Evolutionary conservation across 768 basidiomycete species (phyloP).

Genomic region (Naganishia vishniacii): DNA sequence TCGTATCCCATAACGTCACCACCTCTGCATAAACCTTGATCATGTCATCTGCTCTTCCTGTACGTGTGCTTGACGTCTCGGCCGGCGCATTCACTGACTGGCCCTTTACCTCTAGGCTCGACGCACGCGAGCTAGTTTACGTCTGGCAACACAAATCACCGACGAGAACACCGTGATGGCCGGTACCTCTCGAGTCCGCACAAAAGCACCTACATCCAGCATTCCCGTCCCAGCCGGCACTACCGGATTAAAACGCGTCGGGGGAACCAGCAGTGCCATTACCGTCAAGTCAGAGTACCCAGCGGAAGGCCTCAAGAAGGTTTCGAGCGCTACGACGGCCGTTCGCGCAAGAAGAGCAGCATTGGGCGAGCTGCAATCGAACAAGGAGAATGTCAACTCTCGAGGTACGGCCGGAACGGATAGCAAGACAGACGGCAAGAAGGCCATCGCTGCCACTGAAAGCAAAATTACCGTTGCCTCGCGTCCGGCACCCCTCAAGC

Average conservation of each 20-base stretch:
- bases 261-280: neutral
- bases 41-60: conserved; percentile 9
- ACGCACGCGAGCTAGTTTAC: conserved; percentile 16
- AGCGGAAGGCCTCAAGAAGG: neutral
- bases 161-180: conserved; percentile 26
- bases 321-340: conserved; percentile 11
- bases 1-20: neutral
- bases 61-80: neutral
- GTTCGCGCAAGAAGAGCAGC: conserved; percentile 23
- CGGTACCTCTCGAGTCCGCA: conserved; percentile 35
- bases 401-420: neutral
- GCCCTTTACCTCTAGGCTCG: conserved; percentile 16
- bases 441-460: neutral
- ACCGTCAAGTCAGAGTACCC: conserved; percentile 1
- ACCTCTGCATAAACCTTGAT: neutral
- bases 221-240: conserved; percentile 1
- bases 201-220: conserved; percentile 14
- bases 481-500: conserved; percentile 15
- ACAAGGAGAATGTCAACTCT: conserved; percentile 21
- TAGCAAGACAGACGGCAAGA: conserved; percentile 16
- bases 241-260: conserved; percentile 6
- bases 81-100: neutral
- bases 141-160: conserved; percentile 14
- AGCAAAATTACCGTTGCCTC: neutral
- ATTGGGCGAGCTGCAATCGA: conserved; percentile 25